Percentiles rank a stretch among this genome's conserved stretches.
Evolutionary conservation across 192 early-diverging fungal genomes (phyloP).

Genomic region (Phlyctochytrium arcticum): DNA sequence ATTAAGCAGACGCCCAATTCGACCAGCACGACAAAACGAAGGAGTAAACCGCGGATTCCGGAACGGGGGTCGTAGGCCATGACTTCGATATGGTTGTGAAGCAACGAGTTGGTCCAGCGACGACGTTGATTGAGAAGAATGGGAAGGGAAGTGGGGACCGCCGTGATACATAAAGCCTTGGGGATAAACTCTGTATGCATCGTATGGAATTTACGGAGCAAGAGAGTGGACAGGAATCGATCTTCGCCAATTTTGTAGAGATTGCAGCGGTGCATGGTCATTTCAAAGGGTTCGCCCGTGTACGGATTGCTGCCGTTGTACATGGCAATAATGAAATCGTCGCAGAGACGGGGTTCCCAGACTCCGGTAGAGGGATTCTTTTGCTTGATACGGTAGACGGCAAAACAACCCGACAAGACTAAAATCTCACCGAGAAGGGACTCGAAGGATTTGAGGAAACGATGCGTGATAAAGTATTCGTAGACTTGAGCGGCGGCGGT

Average conservation of each 20-base stretch:
- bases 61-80: constrained; percentile 84
- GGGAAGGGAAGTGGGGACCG: constrained; percentile 81
- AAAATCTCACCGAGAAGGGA: constrained; percentile 46
- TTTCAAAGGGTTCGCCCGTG: background rate
- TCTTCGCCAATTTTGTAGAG: constrained; percentile 78
- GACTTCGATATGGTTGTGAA: constrained; percentile 92
- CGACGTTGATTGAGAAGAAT: constrained; percentile 86
- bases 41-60: constrained; percentile 93
- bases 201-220: constrained; percentile 89
- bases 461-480: constrained; percentile 97
- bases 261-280: background rate
- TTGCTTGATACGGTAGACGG: constrained; percentile 80
- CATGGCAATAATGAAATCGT: background rate
- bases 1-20: background rate
- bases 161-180: constrained; percentile 86
- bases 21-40: constrained; percentile 75
- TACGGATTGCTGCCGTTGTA: background rate
- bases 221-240: constrained; percentile 89
- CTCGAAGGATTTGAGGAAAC: constrained; percentile 54
- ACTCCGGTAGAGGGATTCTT: background rate
- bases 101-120: constrained; percentile 95
- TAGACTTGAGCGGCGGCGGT: constrained; percentile 88
- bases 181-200: constrained; percentile 96
- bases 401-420: constrained; percentile 80
- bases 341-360: background rate